Evolutionary conservation across 2,329 filamentous ascomycete genomes (phyloP).

Genomic region (Hortaea werneckii): DNA sequence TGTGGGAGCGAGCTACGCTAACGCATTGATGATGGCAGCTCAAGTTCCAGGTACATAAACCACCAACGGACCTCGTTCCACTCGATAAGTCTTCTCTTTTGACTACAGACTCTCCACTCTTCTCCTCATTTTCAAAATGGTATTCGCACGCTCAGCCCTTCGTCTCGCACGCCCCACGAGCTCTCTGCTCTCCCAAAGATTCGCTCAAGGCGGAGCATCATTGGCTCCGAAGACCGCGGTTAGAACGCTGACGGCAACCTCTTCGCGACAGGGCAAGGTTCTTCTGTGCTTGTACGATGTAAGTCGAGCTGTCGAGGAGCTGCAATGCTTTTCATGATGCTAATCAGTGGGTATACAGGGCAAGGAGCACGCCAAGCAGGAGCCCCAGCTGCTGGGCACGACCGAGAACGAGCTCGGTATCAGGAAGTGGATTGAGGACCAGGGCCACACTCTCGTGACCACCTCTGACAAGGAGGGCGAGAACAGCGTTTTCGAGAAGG

Average conservation of each 20-base stretch:
- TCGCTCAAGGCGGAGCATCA: constrained; percentile 30
- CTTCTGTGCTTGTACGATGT: constrained; percentile 89
- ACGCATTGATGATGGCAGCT: constrained; percentile 5
- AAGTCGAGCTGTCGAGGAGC: constrained; percentile 27
- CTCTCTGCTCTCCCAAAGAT: constrained; percentile 36
- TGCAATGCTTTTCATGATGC: constrained; percentile 3
- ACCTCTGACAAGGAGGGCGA: constrained; percentile 96
- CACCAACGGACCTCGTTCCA: background rate
- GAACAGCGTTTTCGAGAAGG: constrained; percentile 86
- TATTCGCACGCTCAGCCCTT: constrained; percentile 54
- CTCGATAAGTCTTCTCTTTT: background rate
- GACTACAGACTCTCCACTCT: background rate
- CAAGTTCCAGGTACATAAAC: constrained; percentile 4
- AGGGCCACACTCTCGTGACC: constrained; percentile 92
- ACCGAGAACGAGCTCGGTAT: constrained; percentile 98
- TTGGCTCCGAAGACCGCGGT: constrained; percentile 32
- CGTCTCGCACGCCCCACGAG: constrained; percentile 47
- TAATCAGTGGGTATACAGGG: constrained; percentile 38
- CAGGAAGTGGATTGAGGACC: constrained; percentile 93
- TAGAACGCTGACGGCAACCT: constrained; percentile 54
- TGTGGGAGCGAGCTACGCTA: constrained; percentile 2
- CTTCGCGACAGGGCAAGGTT: constrained; percentile 81
- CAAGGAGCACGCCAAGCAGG: constrained; percentile 75
- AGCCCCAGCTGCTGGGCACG: constrained; percentile 81
- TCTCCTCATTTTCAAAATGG: constrained; percentile 33